Evolutionary conservation across 495 filamentous ascomycete genomes (phyloP).

Genomic region (Annulohypoxylon stygium): DNA sequence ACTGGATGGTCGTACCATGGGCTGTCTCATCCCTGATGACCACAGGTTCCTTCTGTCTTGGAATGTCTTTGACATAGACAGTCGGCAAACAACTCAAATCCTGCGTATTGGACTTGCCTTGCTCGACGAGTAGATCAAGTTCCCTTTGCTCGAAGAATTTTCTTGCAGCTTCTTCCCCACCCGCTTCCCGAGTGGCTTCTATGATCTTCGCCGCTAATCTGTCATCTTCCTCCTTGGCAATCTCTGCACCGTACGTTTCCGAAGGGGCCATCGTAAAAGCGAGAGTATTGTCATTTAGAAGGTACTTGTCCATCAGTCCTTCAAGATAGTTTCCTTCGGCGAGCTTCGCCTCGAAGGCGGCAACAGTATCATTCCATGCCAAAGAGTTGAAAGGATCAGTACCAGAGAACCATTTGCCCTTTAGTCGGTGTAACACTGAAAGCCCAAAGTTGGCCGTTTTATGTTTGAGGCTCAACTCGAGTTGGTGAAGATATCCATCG

Average conservation of each 20-base stretch:
- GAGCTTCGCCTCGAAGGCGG: slow-evolving; percentile 80
- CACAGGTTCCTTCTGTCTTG: slow-evolving; percentile 78
- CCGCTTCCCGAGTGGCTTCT: slow-evolving; percentile 74
- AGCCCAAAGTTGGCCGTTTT: slow-evolving; percentile 96
- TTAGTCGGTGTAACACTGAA: slow-evolving; percentile 85
- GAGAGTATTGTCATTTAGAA: slow-evolving; percentile 85
- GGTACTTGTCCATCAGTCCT: slow-evolving; percentile 86
- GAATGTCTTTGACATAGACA: slow-evolving; percentile 88
- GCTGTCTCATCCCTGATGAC: slow-evolving; percentile 75
- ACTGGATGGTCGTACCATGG: slow-evolving; percentile 79
- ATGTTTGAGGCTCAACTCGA: slow-evolving; percentile 91
- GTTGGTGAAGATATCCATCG: slow-evolving; percentile 91
- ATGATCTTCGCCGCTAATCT: slow-evolving; percentile 78
- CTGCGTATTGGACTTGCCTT: slow-evolving; percentile 82
- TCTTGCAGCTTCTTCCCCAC: slow-evolving; percentile 77
- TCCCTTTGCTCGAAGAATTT: slow-evolving; percentile 78
- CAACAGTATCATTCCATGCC: slow-evolving; percentile 88
- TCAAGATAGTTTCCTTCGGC: slow-evolving; percentile 84
- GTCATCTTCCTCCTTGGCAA: slow-evolving; percentile 81
- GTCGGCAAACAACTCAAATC: slow-evolving; percentile 91
- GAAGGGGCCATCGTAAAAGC: slow-evolving; percentile 96
- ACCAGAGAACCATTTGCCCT: slow-evolving; percentile 94
- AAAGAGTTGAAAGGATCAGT: slow-evolving; percentile 90
- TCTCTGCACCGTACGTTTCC: slow-evolving; percentile 74
- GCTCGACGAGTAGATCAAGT: slow-evolving; percentile 81